Percentiles rank a stretch among this genome's conserved stretches.
Evolutionary conservation across 192 early-diverging fungal species (phyloP).

Genomic region (Linnemannia elongata): DNA sequence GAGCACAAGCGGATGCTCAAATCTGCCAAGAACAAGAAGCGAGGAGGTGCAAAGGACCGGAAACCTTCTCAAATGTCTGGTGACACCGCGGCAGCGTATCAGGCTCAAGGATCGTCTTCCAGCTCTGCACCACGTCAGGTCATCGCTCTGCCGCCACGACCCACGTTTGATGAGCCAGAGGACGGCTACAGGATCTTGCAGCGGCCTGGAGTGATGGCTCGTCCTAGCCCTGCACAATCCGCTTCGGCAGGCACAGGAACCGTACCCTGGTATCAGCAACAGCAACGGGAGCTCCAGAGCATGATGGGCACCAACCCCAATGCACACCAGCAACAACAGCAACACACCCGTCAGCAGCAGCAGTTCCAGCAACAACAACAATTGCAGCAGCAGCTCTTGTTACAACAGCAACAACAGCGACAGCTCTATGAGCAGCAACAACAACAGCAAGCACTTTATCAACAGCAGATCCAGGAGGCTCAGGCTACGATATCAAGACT

Average conservation of each 20-base stretch:
- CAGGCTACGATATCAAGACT: constrained; percentile 47
- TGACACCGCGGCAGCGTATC: constrained; percentile 27
- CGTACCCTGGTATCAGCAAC: constrained; percentile 50
- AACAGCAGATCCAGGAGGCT: constrained; percentile 50
- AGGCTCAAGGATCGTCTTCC: neutral
- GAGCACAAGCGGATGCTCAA: constrained; percentile 66
- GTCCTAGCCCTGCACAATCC: neutral
- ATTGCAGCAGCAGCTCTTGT: constrained; percentile 35
- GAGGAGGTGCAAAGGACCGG: constrained; percentile 26
- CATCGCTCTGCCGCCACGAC: constrained; percentile 39
- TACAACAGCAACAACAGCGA: constrained; percentile 44
- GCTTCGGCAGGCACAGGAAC: constrained; percentile 18
- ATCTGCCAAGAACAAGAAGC: constrained; percentile 57
- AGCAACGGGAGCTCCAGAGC: constrained; percentile 42
- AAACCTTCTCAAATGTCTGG: constrained; percentile 9
- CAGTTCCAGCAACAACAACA: constrained; percentile 53
- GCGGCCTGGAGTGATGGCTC: constrained; percentile 31
- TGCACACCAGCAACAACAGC: constrained; percentile 28
- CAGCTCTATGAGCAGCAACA: constrained; percentile 38
- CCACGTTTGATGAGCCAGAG: constrained; percentile 24
- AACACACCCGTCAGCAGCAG: constrained; percentile 20
- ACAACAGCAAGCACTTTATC: constrained; percentile 46
- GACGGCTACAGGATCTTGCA: constrained; percentile 50
- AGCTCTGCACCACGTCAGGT: constrained; percentile 3
- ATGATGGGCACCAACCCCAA: constrained; percentile 38